Evolutionary conservation across 768 basidiomycete species (phyloP).

Genomic region (Naematelia aurantialba): DNA sequence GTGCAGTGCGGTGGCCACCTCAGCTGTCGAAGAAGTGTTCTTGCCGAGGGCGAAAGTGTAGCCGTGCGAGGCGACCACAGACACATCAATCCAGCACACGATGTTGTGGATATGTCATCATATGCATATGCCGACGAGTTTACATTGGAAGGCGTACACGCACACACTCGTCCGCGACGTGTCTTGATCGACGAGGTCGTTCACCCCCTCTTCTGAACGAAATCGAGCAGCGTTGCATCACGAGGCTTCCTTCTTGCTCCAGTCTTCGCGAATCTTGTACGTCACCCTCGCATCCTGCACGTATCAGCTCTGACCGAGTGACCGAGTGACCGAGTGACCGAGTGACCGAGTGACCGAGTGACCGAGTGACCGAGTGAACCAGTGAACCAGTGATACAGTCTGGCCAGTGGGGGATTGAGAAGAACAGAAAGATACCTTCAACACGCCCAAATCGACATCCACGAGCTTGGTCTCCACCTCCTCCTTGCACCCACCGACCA

Average conservation of each 20-base stretch:
- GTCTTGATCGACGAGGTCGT: too few species aligned
- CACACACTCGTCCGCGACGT: not conserved
- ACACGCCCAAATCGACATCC: conserved; percentile 36
- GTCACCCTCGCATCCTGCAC: conserved; percentile 25
- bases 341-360: not conserved
- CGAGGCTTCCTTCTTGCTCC: conserved; percentile 12
- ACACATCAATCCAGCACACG: too few species aligned
- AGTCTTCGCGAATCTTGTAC: conserved; percentile 40
- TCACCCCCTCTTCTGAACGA: too few species aligned
- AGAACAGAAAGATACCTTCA: conserved; percentile 18
- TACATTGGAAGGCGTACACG: too few species aligned
- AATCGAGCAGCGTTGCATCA: too few species aligned
- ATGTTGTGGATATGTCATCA: not conserved
- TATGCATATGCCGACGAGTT: not conserved
- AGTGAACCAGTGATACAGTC: not conserved
- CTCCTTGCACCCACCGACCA: conserved; percentile 13
- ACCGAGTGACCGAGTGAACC: not conserved
- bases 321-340: not conserved
- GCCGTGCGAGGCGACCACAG: too few species aligned
- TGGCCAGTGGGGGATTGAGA: too few species aligned
- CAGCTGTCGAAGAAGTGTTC: too few species aligned
- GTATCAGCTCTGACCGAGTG: not conserved
- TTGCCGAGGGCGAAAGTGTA: too few species aligned
- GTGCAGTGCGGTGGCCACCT: too few species aligned
- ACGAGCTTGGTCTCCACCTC: conserved; percentile 16